These are phyloP conservation scores for Trypanosoma vivax DNA, from an alignment of 208 protist species.

Conservation along the genomic window DNA sequence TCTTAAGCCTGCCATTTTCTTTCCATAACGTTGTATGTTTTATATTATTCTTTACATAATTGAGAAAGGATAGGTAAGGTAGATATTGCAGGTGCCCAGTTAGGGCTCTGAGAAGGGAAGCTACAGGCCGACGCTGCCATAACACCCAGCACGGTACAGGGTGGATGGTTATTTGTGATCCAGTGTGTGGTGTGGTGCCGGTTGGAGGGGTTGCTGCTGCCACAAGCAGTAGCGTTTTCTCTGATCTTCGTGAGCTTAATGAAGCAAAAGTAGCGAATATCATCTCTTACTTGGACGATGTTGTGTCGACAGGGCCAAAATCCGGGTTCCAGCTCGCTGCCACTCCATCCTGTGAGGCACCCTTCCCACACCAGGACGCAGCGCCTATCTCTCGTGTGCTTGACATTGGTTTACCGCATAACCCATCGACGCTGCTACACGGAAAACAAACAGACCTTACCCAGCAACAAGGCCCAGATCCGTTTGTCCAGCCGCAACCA, in stretches of 20 bases:
- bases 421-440: slow-evolving; percentile 11
- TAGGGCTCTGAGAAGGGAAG: too few species aligned
- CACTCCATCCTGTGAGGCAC: background rate
- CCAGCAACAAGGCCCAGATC: slow-evolving; percentile 1
- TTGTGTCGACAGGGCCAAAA: slow-evolving; percentile 12
- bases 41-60: too few species aligned
- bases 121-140: too few species aligned
- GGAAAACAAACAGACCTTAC: background rate
- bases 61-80: too few species aligned
- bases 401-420: background rate
- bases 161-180: background rate
- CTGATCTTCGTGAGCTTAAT: slow-evolving; percentile 83
- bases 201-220: background rate
- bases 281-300: slow-evolving; percentile 71
- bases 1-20: too few species aligned
- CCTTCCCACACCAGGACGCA: too few species aligned
- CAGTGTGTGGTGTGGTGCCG: background rate
- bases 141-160: background rate
- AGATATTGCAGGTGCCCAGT: too few species aligned
- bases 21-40: too few species aligned
- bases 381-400: too few species aligned
- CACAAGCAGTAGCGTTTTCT: slow-evolving; percentile 40
- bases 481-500: background rate
- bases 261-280: slow-evolving; percentile 84
- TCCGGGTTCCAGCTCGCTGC: background rate